Base-by-base conservation (phyloP, 495 filamentous ascomycete species). In the Penicillium daleae region DNA sequence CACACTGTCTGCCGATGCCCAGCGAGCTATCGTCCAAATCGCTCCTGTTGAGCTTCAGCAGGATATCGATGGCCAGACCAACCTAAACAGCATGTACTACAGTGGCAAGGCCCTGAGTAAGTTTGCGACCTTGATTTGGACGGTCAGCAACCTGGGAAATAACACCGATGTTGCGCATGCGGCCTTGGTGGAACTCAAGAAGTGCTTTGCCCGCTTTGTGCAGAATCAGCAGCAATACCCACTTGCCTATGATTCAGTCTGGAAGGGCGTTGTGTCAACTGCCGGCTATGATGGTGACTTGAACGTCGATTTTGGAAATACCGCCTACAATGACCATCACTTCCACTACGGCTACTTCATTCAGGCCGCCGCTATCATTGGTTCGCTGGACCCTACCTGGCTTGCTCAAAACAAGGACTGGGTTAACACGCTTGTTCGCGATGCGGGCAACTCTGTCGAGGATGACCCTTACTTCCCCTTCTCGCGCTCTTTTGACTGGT, bases 291-390 rank as follows among this genome's bases (percentile, higher is more conserved):
- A 74, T n/a, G 92, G 89, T 10, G 86, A 97, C 66, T 65, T 82
- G 6, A 87, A 88, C 42, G 83, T 75, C 42, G 92, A 96, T 68
- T 95, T 93, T 70, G 92, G 92, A 55, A 93, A 93, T 68, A 87
- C 87, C 2, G 86, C 86, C 63, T 97, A 97, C 81, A 97, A 97
- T 69, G 95, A 99, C 69, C 96, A 98, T 69, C 96, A 99, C 74
- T 99, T 99, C 78, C 96, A 97, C 70, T 90, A 85, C 64, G 82
- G 79, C 60, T 97, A 99, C 74, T 96, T 96, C 76, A 89, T 99
- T 71, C 92, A 91, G 61, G 83, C 92, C 1, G 95, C 92, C 9
- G 90, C 95, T 9, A 85, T 95, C 49, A 92, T 98, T 54, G 93
- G 86, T 9, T 80, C 89, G 57, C 83, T 97, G 2, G 93, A 98